phyloP scores from a whole-genome alignment of 176 grass and related monocot species.

The bread wheat (Triticum aestivum) region IWGSC_CS_RefSeq_v2.1 NC_057806.1:464105169-464105668 shows the following conservation, averaged over 20 bases:
- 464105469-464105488: not conserved
- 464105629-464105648: not conserved
- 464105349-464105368: not conserved
- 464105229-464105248: not conserved
- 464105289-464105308: no score
- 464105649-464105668: not conserved
- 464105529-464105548: not conserved
- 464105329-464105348: no score
- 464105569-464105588: constrained; percentile 17
- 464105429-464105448: not conserved
- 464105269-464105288: not conserved
- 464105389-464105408: not conserved
- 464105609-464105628: constrained; percentile 10
- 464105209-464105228: constrained; percentile 1
- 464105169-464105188: not conserved
- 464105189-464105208: not conserved
- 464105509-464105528: not conserved
- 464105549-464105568: not conserved
- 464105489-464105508: not conserved
- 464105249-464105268: not conserved
- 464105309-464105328: no score
- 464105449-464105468: not conserved
- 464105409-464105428: not conserved
- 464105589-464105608: not conserved
- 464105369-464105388: not conserved